Evolutionary conservation across 768 basidiomycete genomes (phyloP).

Genomic region (Boletus pseudopeckii): DNA sequence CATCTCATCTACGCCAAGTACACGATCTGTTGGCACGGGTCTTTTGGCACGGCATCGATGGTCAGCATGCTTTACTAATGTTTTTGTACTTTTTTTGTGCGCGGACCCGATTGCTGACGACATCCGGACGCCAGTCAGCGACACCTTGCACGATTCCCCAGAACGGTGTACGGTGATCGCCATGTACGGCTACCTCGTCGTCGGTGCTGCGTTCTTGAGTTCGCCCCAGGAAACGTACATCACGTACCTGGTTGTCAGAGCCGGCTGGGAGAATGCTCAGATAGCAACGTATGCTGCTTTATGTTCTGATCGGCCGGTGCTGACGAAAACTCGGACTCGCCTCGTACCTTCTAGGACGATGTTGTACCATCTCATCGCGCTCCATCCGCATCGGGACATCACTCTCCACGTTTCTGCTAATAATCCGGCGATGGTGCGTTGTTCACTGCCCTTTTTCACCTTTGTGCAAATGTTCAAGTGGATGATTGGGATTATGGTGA

Average conservation of each 20-base stretch:
- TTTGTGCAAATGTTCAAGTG: not conserved
- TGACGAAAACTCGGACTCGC: not conserved
- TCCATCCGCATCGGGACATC: conserved; percentile 74
- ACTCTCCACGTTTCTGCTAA: conserved; percentile 81
- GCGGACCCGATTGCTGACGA: conserved; percentile 1
- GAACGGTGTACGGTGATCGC: conserved; percentile 77
- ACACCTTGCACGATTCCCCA: conserved; percentile 64
- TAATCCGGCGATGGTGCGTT: conserved; percentile 70
- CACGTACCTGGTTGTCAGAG: conserved; percentile 73
- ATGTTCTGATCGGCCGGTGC: not conserved
- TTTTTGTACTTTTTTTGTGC: not conserved
- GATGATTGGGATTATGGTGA: not conserved
- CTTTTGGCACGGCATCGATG: conserved; percentile 79
- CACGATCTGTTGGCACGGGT: conserved; percentile 64
- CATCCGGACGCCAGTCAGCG: conserved; percentile 48
- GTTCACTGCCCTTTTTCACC: not conserved
- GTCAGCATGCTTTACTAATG: conserved; percentile 34
- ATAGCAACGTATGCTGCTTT: conserved; percentile 60
- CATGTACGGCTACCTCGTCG: conserved; percentile 63
- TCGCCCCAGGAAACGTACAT: conserved; percentile 82
- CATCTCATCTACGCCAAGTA: conserved; percentile 61
- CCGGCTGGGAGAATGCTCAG: conserved; percentile 78
- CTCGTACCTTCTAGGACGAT: conserved; percentile 48
- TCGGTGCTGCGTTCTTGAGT: conserved; percentile 73
- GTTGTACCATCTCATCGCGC: conserved; percentile 69